These are phyloP conservation scores for Pichia phayaonensis DNA, from an alignment of 805 yeast species.

Conservation along the genomic window DNA sequence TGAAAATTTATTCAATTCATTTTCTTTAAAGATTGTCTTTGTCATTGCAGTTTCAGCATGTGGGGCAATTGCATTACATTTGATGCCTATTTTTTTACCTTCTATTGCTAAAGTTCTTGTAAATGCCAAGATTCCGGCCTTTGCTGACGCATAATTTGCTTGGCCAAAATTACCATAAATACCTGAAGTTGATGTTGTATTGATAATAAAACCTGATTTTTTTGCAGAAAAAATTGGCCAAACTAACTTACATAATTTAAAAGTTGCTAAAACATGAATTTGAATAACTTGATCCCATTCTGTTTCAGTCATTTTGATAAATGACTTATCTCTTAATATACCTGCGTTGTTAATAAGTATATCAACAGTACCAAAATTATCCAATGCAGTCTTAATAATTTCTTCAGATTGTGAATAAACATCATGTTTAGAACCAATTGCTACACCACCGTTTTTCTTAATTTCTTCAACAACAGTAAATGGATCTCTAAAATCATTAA, in stretches of 20 bases:
- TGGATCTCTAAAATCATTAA: constrained; percentile 82
- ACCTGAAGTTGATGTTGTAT: constrained; percentile 93
- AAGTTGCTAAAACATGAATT: constrained; percentile 81
- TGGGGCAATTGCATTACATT: constrained; percentile 84
- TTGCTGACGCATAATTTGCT: constrained; percentile 92
- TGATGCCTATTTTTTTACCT: constrained; percentile 72
- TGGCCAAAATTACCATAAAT: constrained; percentile 97
- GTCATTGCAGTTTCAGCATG: constrained; percentile 99
- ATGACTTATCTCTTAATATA: constrained; percentile 82
- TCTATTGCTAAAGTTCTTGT: constrained; percentile 84
- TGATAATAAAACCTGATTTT: constrained; percentile 73
- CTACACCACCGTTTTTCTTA: constrained; percentile 55
- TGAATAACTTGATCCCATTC: constrained; percentile 78
- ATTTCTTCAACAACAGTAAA: constrained; percentile 68
- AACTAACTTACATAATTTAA: constrained; percentile 73
- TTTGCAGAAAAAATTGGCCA: constrained; percentile 86
- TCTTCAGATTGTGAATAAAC: constrained; percentile 68
- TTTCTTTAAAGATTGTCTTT: constrained; percentile 69
- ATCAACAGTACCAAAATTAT: constrained; percentile 75
- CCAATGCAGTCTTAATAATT: constrained; percentile 70
- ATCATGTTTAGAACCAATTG: constrained; percentile 77
- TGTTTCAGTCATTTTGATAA: constrained; percentile 71
- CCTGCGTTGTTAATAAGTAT: constrained; percentile 91
- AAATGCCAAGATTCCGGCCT: constrained; percentile 79
- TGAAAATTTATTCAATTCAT: constrained; percentile 75